Evolutionary conservation across 2,329 filamentous ascomycete species (phyloP).

Genomic region (Ceratocystis colombiana): DNA sequence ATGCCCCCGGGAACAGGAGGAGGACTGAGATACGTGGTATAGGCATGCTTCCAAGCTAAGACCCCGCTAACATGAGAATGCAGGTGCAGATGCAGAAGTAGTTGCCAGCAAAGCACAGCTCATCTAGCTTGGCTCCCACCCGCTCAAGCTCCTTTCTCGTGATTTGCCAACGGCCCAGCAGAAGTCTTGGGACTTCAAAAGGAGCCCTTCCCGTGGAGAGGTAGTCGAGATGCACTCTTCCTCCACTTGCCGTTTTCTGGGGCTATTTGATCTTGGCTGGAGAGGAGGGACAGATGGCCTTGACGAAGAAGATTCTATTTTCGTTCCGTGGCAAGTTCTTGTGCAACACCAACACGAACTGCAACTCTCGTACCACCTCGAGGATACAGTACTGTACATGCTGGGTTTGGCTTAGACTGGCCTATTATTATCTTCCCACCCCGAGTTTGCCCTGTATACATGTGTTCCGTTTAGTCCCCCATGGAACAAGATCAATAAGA

Average conservation of each 20-base stretch:
- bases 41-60: background rate
- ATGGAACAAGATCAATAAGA: background rate
- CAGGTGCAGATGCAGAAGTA: constrained; percentile 1
- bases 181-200: background rate
- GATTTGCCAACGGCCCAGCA: background rate
- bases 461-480: background rate
- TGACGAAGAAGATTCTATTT: background rate
- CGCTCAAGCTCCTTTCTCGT: background rate
- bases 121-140: background rate
- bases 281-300: background rate
- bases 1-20: background rate
- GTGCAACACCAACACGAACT: background rate
- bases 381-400: background rate
- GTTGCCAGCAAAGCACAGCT: constrained; percentile 9
- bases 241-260: background rate
- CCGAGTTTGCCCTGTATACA: background rate
- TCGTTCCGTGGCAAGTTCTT: background rate
- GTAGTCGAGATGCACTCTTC: background rate
- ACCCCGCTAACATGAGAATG: background rate
- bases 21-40: background rate
- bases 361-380: background rate
- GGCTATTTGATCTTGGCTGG: background rate
- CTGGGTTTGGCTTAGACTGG: background rate
- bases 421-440: background rate
- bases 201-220: background rate